phyloP scores from a whole-genome alignment of 2,329 filamentous ascomycete species.

The Diaporthe nobilis region DNA sequence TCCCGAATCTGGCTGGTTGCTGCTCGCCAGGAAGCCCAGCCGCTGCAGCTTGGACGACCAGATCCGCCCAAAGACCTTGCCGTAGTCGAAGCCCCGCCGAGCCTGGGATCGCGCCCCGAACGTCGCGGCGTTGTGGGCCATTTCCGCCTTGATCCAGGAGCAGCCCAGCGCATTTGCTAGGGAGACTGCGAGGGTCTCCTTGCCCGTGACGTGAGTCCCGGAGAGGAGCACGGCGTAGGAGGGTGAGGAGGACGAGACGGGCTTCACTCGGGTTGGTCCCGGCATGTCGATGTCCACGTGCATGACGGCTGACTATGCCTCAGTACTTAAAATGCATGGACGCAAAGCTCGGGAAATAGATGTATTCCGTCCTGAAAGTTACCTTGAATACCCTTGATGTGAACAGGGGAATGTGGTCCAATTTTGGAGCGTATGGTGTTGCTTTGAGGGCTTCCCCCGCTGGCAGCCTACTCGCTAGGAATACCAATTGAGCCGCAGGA shows the following conservation, averaged over 20 bases:
- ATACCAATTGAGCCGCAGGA: neutral
- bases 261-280: neutral
- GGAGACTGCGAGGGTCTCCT: constrained; percentile 16
- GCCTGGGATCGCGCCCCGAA: constrained; percentile 9
- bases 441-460: neutral
- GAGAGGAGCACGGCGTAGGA: constrained; percentile 34
- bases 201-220: constrained; percentile 28
- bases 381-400: too few relatives aligned
- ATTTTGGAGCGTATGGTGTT: neutral
- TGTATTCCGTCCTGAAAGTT: neutral
- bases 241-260: neutral
- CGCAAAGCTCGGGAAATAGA: neutral
- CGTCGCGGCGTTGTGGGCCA: constrained; percentile 15
- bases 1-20: neutral
- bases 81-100: constrained; percentile 1
- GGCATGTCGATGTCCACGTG: neutral
- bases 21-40: neutral
- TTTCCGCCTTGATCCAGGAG: constrained; percentile 14
- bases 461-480: neutral
- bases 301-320: neutral
- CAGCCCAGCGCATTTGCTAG: neutral
- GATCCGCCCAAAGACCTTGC: constrained; percentile 20
- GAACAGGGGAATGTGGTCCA: neutral
- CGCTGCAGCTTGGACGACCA: constrained; percentile 26
- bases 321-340: neutral